Percentiles rank a stretch among this genome's conserved stretches.
phyloP scores from a whole-genome alignment of 805 yeast species.

The Barnettozyma vustinii region DNA sequence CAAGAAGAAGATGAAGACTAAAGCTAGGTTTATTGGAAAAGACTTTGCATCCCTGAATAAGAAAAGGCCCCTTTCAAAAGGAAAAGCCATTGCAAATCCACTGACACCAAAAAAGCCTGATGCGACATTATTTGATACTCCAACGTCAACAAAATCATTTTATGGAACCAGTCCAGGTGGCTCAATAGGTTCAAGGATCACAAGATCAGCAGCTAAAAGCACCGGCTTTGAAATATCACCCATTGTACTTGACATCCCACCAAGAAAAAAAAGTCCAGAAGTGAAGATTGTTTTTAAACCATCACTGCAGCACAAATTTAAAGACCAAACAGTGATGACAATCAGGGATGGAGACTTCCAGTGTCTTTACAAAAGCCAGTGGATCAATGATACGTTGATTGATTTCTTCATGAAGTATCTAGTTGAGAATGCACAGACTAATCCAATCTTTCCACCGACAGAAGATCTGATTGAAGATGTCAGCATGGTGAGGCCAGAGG shows the following conservation, averaged over 20 bases:
- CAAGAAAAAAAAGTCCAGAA: slow-evolving; percentile 8
- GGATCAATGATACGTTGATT: slow-evolving; percentile 86
- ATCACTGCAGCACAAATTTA: slow-evolving; percentile 43
- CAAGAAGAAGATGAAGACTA: background rate
- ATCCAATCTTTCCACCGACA: slow-evolving; percentile 4
- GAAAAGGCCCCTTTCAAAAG: background rate
- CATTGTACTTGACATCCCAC: background rate
- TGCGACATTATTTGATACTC: background rate
- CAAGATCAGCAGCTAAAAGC: background rate
- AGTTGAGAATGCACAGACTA: slow-evolving; percentile 31
- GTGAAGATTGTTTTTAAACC: slow-evolving; percentile 29
- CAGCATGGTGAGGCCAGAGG: slow-evolving; percentile 33
- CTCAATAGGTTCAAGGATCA: background rate
- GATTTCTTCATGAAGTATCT: slow-evolving; percentile 74
- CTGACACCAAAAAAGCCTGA: background rate
- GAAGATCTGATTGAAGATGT: slow-evolving; percentile 9
- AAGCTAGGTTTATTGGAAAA: background rate
- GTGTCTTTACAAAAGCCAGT: slow-evolving; percentile 72
- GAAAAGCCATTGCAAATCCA: background rate
- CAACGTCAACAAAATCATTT: background rate
- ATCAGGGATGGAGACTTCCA: slow-evolving; percentile 69
- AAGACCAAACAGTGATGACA: slow-evolving; percentile 47
- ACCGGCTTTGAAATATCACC: background rate
- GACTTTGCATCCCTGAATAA: background rate
- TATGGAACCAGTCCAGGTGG: background rate